Conservation (phyloP, 805 yeast species). For the Monosporozyma aerobia region DNA sequence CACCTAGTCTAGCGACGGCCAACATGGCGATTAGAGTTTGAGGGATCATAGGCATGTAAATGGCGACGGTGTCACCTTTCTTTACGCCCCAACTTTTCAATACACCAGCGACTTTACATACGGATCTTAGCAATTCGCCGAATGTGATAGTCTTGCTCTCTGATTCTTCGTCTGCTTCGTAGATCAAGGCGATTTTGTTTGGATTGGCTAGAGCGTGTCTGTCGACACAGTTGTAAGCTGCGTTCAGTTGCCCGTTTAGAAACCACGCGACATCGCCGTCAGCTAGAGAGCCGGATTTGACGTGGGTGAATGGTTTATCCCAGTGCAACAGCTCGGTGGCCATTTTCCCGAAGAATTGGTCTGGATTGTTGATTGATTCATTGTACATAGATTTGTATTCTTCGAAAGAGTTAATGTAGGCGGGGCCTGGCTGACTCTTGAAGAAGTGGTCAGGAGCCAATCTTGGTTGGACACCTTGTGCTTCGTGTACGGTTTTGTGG, state of each 20-base stretch:
- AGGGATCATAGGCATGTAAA: conserved; percentile 95
- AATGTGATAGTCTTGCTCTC: conserved; percentile 70
- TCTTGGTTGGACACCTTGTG: conserved; percentile 28
- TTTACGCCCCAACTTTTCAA: conserved; percentile 76
- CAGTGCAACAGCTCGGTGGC: conserved; percentile 67
- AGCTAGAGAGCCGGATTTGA: conserved; percentile 49
- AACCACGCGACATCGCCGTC: conserved; percentile 90
- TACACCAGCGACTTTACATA: conserved; percentile 78
- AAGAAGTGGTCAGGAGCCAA: conserved; percentile 33
- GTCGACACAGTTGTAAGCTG: conserved; percentile 88
- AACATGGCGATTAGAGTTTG: conserved; percentile 91
- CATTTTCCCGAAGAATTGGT: conserved; percentile 67
- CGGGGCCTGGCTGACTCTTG: conserved; percentile 32
- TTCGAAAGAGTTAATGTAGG: conserved; percentile 50
- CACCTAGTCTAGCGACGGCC: conserved; percentile 91
- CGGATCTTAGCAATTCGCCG: conserved; percentile 77
- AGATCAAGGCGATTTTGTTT: conserved; percentile 72
- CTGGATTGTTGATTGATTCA: conserved; percentile 76
- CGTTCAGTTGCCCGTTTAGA: conserved; percentile 85
- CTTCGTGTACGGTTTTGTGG: conserved; percentile 36
- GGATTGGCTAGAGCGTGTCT: conserved; percentile 89
- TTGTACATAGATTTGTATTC: conserved; percentile 67
- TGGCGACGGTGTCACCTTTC: conserved; percentile 94
- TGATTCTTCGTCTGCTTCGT: conserved; percentile 86
- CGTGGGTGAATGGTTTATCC: conserved; percentile 57